phyloP scores from a whole-genome alignment of 2,329 filamentous ascomycete species.

The Volutella citrinella region DNA sequence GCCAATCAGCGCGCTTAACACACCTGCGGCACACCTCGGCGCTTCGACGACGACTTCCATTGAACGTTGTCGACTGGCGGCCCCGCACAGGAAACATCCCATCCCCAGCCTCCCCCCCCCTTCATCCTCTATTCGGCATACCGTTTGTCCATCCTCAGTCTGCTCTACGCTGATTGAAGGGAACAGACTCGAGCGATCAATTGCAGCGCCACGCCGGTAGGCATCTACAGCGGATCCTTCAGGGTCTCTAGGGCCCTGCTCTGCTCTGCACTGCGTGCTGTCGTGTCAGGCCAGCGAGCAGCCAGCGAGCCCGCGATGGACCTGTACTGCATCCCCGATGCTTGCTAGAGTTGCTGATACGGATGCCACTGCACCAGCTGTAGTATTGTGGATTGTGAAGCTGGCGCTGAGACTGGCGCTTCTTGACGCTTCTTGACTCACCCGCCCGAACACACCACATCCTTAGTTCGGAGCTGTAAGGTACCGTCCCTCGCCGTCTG shows the following conservation, averaged over 20 bases:
- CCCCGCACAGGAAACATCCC: conserved; percentile 27
- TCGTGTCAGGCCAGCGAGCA: conserved; percentile 12
- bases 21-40: conserved; percentile 29
- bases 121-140: conserved; percentile 13
- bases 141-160: too few relatives aligned
- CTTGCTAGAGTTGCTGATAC: conserved; percentile 6
- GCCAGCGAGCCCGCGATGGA: conserved; percentile 13
- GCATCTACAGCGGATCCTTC: too few relatives aligned
- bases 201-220: too few relatives aligned
- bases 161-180: too few relatives aligned
- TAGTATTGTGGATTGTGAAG: too few relatives aligned
- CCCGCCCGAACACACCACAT: too few relatives aligned
- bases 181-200: too few relatives aligned
- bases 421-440: too few relatives aligned
- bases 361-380: too few relatives aligned
- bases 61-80: conserved; percentile 22
- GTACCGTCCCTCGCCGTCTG: too few relatives aligned
- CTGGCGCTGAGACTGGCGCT: too few relatives aligned
- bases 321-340: conserved; percentile 12
- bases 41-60: conserved; percentile 32
- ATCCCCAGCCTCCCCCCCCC: conserved; percentile 30
- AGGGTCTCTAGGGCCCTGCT: conserved; percentile 9
- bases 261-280: conserved; percentile 5
- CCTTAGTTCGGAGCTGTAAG: too few relatives aligned
- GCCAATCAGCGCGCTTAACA: conserved; percentile 36